These are phyloP conservation scores for Rhododendron henanense DNA, from an alignment of 148 eudicot species.

Conservation along the genomic window DNA sequence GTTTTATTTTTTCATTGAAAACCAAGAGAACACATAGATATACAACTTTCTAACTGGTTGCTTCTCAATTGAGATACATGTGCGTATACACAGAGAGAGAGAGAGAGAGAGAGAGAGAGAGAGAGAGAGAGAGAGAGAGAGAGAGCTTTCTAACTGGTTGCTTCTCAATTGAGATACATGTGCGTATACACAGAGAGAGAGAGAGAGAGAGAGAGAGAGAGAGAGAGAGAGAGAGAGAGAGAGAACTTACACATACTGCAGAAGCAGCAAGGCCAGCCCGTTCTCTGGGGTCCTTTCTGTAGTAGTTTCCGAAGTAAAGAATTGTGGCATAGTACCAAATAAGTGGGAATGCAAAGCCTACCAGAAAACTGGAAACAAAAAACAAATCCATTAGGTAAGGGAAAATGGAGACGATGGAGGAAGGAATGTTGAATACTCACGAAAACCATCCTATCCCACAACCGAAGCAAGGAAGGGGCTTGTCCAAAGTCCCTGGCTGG, in stretches of 20 bases:
- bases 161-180: too few relatives aligned
- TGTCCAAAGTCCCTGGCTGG: slow-evolving; percentile 63
- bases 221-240: too few relatives aligned
- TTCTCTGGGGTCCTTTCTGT: slow-evolving; percentile 92
- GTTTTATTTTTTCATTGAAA: too few relatives aligned
- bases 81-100: too few relatives aligned
- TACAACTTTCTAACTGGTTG: too few relatives aligned
- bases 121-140: too few relatives aligned
- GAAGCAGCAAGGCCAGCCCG: slow-evolving; percentile 98
- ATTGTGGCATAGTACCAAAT: slow-evolving; percentile 89
- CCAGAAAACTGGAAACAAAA: slow-evolving; percentile 51
- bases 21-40: too few relatives aligned
- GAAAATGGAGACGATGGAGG: not conserved
- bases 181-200: too few relatives aligned
- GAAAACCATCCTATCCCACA: slow-evolving; percentile 97
- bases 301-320: slow-evolving; percentile 76
- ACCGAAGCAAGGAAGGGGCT: slow-evolving; percentile 94
- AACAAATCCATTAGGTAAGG: not conserved
- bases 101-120: too few relatives aligned
- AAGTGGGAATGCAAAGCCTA: slow-evolving; percentile 64
- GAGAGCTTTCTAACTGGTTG: too few relatives aligned
- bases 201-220: too few relatives aligned
- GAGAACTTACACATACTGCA: slow-evolving; percentile 63
- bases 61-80: too few relatives aligned
- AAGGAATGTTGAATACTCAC: slow-evolving; percentile 39